These are phyloP conservation scores for Microdochium trichocladiopsis DNA, from an alignment of 2,329 filamentous ascomycete species.

Conservation along the genomic window DNA sequence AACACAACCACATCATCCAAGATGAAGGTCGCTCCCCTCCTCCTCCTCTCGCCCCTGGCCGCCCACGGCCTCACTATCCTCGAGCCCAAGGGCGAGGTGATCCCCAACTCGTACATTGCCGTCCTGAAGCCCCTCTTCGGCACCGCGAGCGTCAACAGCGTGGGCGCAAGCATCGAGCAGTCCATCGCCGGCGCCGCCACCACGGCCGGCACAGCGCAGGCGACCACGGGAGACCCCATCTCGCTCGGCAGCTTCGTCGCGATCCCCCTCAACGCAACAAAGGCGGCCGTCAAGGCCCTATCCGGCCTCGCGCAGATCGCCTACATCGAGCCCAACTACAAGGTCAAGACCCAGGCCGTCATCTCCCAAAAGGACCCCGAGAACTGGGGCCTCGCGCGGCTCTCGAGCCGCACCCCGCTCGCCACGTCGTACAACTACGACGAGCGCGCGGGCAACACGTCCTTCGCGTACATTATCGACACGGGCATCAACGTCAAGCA, in stretches of 20 bases:
- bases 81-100: not conserved
- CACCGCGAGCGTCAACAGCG: too few species aligned
- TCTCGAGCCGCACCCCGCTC: not conserved
- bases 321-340: constrained; percentile 1
- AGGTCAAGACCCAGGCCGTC: not conserved
- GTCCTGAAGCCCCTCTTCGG: not conserved
- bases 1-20: too few species aligned
- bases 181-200: not conserved
- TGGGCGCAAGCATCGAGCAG: too few species aligned
- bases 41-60: not conserved
- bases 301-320: not conserved
- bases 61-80: not conserved
- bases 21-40: too few species aligned
- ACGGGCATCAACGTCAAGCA: not conserved
- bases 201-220: not conserved
- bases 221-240: not conserved
- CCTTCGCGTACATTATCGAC: not conserved
- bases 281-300: not conserved
- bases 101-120: not conserved
- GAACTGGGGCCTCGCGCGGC: not conserved
- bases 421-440: not conserved
- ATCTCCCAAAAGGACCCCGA: not conserved
- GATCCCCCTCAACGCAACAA: not conserved
- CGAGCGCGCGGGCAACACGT: not conserved
- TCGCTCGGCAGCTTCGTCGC: not conserved